Base-by-base conservation (phyloP, 176 grass and related monocot genomes). In the Eragrostis nindensis region DNA sequence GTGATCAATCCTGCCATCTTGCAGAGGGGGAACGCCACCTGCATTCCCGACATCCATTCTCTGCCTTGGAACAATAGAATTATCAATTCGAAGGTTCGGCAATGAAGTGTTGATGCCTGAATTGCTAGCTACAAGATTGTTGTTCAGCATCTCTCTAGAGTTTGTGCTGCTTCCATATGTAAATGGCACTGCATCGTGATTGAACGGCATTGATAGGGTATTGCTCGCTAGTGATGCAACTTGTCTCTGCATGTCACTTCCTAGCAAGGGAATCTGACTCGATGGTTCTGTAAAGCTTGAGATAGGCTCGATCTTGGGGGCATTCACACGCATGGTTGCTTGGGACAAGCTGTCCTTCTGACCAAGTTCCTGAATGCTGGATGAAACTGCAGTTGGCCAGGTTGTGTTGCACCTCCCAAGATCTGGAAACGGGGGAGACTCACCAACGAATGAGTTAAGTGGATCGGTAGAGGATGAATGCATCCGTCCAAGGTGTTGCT, bases 331-430 rank as follows among this genome's bases (percentile, higher is more conserved):
- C 40, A 73, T 36, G 48, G 56, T 78, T 49, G 68, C 54, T 86
- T 84, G 79, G 48, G 91, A 72, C 46, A 91, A 62, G 47, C 24
- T 89, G 65, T 81, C 84, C 50, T 86, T 78, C 47, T 72, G 79
- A 68, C 88, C 74, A 62, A 86, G 50, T 19, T 85, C 78, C 73
- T 82, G 86, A 82, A 71, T 48, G 38, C 66, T 94, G 17, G 92
- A 84, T 62, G 76, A 65, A 74, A 84, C 80, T 22, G 72, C 86
- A 62, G 66, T 62, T 86, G 86, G 86, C 92, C 92, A 94, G 60
- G 83, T 74, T 55, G 63, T 73, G 55, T 76, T 74, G 71, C 66
- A 81, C 64, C 86, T 86, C 62, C 65, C 79, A 89, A 90, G 82
- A 68, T 85, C 80, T 48, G 76, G 21, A 87, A 85, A 85, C 62